Base-by-base conservation (phyloP, 2,329 filamentous ascomycete species). In the Didymella arachidicola region DNA sequence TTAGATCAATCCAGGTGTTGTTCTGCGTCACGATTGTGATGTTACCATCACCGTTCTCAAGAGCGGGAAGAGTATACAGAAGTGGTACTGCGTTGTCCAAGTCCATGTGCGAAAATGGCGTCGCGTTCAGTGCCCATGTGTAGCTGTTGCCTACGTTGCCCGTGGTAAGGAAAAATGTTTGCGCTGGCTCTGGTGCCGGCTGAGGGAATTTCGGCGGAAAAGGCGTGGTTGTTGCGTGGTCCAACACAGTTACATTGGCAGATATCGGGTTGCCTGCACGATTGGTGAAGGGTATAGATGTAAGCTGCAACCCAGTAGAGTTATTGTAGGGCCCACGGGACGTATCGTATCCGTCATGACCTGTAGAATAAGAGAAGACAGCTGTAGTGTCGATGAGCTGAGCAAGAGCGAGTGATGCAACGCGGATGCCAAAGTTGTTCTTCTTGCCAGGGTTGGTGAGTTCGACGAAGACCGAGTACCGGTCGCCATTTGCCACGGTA, bases 321-420 rank as follows among this genome's bases (percentile, higher is more conserved):
- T 56, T 56, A 1, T 58, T 55, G 46, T 55, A 57, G 2, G 48
- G 47, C 7, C 59, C 49, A 22, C 70, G 67, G 4, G 38, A 30
- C 8, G 47, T 48, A 2, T 22, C 27, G 26, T 62, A 55, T 0
- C 34, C 44, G 3, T 39, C 27, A 22, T 27, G 19, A 8, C 67
- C 60, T 60, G 83, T 82, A 0, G 78, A 76, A 38, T 89, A 72
- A 8, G 80, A 75, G 1, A 54, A 48, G 27, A 54, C 27, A 2
- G 83, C 86, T 18, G 80, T 79, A 1, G 82, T 85, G 14, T 79
- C 79, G 29, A 89, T 78, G 53, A 87, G 79, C 67, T 89, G 87
- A 11, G 82, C 80, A 2, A 79, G 71, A 29, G 77, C 78, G 14
- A 77, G 74, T 16, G 83, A 81, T 26, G 82, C 81, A 39, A 84